A percentile compares a stretch with the other conserved stretches of the same genome.
These are phyloP conservation scores for Xylaria sp. DNA, from an alignment of 2,329 filamentous ascomycete genomes.

Conservation along the genomic window DNA sequence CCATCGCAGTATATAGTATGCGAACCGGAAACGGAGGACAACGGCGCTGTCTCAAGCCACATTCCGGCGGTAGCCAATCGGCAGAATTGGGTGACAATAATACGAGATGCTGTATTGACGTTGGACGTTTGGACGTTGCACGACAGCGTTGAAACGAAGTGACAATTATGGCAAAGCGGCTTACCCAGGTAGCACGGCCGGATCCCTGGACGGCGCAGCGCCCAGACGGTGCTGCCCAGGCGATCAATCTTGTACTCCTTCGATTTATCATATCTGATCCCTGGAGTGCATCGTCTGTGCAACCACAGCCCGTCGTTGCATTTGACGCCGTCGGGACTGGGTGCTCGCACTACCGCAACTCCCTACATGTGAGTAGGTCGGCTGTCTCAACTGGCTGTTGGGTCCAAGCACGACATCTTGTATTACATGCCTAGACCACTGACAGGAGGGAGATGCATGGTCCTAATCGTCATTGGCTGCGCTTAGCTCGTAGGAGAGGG, in stretches of 20 bases:
- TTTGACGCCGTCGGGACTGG: constrained; percentile 13
- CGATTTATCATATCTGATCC: constrained; percentile 24
- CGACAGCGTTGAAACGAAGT: constrained; percentile 19
- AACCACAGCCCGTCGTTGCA: constrained; percentile 28
- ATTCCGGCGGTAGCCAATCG: constrained; percentile 25
- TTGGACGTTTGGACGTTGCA: not conserved
- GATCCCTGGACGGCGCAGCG: constrained; percentile 22
- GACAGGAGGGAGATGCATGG: constrained; percentile 11
- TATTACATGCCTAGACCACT: constrained; percentile 14
- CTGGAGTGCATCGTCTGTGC: constrained; percentile 34
- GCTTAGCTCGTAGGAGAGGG: constrained; percentile 4
- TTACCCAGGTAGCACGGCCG: not conserved
- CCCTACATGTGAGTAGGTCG: constrained; percentile 10
- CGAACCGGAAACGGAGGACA: constrained; percentile 22
- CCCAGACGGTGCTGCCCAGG: not conserved
- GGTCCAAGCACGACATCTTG: constrained; percentile 18
- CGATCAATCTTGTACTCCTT: constrained; percentile 32
- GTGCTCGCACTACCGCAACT: not conserved
- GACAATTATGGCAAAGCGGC: constrained; percentile 17
- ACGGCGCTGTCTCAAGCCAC: constrained; percentile 31
- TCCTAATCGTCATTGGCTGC: constrained; percentile 20
- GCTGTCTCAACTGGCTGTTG: constrained; percentile 19
- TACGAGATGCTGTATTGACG: constrained; percentile 25
- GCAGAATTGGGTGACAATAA: constrained; percentile 18
- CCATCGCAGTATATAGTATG: not conserved